Conservation (phyloP, 1,284 basidiomycete genomes). For the Xerocomus nothofagi region DNA sequence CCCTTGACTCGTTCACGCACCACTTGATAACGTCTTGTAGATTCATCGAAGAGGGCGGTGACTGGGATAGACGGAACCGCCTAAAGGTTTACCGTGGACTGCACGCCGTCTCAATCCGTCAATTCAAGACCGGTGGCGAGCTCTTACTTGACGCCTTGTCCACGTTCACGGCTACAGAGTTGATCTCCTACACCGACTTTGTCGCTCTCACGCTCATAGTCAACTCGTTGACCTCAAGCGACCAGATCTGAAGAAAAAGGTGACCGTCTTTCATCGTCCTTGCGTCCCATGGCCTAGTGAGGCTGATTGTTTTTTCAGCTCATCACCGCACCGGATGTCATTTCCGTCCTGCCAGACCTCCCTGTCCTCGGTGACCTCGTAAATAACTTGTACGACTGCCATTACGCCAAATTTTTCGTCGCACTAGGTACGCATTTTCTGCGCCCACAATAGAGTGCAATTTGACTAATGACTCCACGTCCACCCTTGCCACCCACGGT, state of each 20-base stretch:
- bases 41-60: slow-evolving; percentile 92
- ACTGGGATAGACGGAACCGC: slow-evolving; percentile 96
- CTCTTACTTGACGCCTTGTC: slow-evolving; percentile 89
- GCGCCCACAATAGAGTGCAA: background rate
- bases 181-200: slow-evolving; percentile 91
- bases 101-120: slow-evolving; percentile 83
- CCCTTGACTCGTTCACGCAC: background rate
- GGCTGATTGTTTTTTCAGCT: slow-evolving; percentile 43
- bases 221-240: slow-evolving; percentile 78
- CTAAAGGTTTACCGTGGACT: slow-evolving; percentile 95
- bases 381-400: slow-evolving; percentile 85
- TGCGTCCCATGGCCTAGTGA: background rate
- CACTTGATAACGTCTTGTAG: slow-evolving; percentile 41
- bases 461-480: slow-evolving; percentile 10
- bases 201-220: slow-evolving; percentile 85
- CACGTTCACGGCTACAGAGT: slow-evolving; percentile 92
- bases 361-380: slow-evolving; percentile 70
- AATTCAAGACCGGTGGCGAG: slow-evolving; percentile 72
- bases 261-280: slow-evolving; percentile 31
- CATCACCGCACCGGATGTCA: slow-evolving; percentile 69
- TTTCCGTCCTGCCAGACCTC: slow-evolving; percentile 68
- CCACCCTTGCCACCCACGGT: background rate
- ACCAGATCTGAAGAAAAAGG: slow-evolving; percentile 92
- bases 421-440: slow-evolving; percentile 63
- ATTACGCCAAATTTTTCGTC: slow-evolving; percentile 93